phyloP scores from a whole-genome alignment of 768 basidiomycete species.

The Suillus spraguei region DNA sequence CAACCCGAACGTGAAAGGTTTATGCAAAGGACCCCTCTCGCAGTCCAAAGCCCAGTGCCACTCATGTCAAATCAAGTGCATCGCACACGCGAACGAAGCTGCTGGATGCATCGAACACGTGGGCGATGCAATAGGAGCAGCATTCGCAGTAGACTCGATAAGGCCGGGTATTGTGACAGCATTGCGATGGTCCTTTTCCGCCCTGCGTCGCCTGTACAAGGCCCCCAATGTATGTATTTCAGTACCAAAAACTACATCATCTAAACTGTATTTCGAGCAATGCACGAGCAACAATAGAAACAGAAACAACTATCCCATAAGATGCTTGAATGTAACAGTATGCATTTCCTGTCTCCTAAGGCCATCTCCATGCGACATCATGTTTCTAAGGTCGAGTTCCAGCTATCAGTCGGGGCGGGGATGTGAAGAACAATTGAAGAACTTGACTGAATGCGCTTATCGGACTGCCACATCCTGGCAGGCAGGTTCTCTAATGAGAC shows the following conservation, averaged over 20 bases:
- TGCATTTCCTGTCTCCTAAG: too few species aligned
- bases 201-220: constrained; percentile 20
- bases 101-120: constrained; percentile 13
- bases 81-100: not conserved
- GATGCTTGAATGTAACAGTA: constrained; percentile 41
- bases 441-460: too few species aligned
- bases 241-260: not conserved
- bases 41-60: too few species aligned
- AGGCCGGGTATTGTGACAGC: constrained; percentile 12
- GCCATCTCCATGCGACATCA: too few species aligned
- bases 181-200: constrained; percentile 30
- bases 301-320: constrained; percentile 34
- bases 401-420: too few species aligned
- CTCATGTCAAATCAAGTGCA: not conserved
- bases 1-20: not conserved
- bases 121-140: constrained; percentile 23
- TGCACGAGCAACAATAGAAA: not conserved
- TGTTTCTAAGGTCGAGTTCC: too few species aligned
- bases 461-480: too few species aligned
- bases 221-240: not conserved
- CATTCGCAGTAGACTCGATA: constrained; percentile 1
- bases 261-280: not conserved
- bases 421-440: too few species aligned
- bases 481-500: too few species aligned
- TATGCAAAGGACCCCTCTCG: not conserved